phyloP scores from a whole-genome alignment of 1,284 basidiomycete species.

The Cutaneotrichosporon daszewskae region DNA sequence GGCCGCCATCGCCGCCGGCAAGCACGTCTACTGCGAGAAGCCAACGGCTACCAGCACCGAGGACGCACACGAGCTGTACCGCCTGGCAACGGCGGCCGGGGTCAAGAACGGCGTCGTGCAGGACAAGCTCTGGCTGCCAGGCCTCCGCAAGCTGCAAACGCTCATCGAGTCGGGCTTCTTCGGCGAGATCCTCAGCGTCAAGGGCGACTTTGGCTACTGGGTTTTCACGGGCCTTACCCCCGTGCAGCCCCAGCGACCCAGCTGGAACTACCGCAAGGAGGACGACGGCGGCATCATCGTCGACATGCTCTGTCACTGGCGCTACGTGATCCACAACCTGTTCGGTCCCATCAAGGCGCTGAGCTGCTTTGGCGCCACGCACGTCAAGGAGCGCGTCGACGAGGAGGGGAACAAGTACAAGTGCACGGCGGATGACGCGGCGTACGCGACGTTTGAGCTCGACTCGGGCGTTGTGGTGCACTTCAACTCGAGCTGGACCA shows the following conservation, averaged over 20 bases:
- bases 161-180: constrained; percentile 20
- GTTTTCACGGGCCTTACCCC: constrained; percentile 19
- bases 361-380: constrained; percentile 17
- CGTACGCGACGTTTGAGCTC: constrained; percentile 21
- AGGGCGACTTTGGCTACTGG: constrained; percentile 24
- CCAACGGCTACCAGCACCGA: constrained; percentile 34
- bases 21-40: constrained; percentile 49
- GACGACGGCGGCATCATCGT: constrained; percentile 22
- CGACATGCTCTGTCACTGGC: constrained; percentile 24
- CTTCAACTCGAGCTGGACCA: constrained; percentile 22
- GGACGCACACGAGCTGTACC: constrained; percentile 20
- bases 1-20: constrained; percentile 47
- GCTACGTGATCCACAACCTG: constrained; percentile 22
- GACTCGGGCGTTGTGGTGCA: constrained; percentile 18
- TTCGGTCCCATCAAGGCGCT: constrained; percentile 20
- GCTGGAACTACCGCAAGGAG: constrained; percentile 23
- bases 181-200: constrained; percentile 20
- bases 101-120: constrained; percentile 21
- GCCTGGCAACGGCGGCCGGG: constrained; percentile 12
- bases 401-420: constrained; percentile 16
- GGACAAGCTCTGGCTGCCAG: constrained; percentile 23
- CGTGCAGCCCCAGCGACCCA: constrained; percentile 15
- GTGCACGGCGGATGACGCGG: constrained; percentile 21
- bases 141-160: constrained; percentile 17
- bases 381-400: constrained; percentile 15